These are phyloP conservation scores for barrel medic (Medicago truncatula) DNA, from an alignment of 306 rosid genomes.

Conservation along the genomic window MtrunA17r5.0-ANR NC_053048.1:7839501-7840000, in stretches of 20 bases:
- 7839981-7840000: slow-evolving; percentile 85
- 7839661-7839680: not conserved
- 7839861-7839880: slow-evolving; percentile 72
- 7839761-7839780: slow-evolving; percentile 21
- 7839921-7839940: slow-evolving; percentile 62
- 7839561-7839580: no score
- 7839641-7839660: slow-evolving; percentile 2
- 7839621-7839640: not conserved
- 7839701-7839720: not conserved
- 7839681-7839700: slow-evolving; percentile 30
- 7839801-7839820: slow-evolving; percentile 37
- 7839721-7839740: not conserved
- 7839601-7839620: no score
- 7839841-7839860: slow-evolving; percentile 38
- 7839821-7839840: slow-evolving; percentile 31
- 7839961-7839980: slow-evolving; percentile 87
- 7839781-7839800: not conserved
- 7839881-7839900: slow-evolving; percentile 74
- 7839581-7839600: no score
- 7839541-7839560: no score
- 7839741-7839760: not conserved
- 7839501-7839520: no score
- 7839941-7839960: slow-evolving; percentile 77
- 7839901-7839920: slow-evolving; percentile 91
- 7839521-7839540: no score